Evolutionary conservation across 768 basidiomycete genomes (phyloP), one percentile per base, ranked within the genome.

Genomic region (Paxillus involutus): DNA sequence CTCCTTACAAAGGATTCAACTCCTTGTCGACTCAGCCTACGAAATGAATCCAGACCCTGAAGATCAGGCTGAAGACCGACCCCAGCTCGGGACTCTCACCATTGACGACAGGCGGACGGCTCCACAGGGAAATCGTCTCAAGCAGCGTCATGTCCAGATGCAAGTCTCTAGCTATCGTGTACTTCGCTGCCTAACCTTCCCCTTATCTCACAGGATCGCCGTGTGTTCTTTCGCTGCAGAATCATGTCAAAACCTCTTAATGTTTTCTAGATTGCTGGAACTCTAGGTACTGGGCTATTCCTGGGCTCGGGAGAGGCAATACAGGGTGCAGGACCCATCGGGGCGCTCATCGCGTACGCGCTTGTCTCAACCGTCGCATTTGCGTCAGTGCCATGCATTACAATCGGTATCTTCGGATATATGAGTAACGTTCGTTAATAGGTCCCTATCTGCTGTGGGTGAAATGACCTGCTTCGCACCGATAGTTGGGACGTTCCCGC

Each of bases 131-230:
- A 26, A 26, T 12, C 35, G 9, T 36, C 77, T 90, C 36, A 83
- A 88, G 70, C 86, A 89, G 70, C 82, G 88, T 30, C 88, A 89
- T 81, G 83, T 88, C 13, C 88, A 89, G 66, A 90, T 90, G 88
- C 84, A 62, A 49, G 80, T 71, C 53, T 35, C 19, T 11, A 45
- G 26, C 44, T 41, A 30, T 39, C 0, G 19, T 44, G 40, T 30
- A 51, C 26, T 46, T 8, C 24, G 36, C 29, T 42, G 30, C 17
- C 21, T 42, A 44, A 21, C 39, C 32, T 26, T 5, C 26, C 26
- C 26, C 26, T 6, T 6, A 26, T 26, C 26, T 6, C 26, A 26
- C 26, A 26, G 26, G 26, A 86, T 87, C 69, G 85, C 85, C 56
- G 86, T 86, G 59, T 68, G 81, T 64, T 48, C 26, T 19, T 50